These are phyloP conservation scores for Vitis hybrid DNA, from an alignment of 177 flowering plant genomes.

Conservation along the genomic window DNA sequence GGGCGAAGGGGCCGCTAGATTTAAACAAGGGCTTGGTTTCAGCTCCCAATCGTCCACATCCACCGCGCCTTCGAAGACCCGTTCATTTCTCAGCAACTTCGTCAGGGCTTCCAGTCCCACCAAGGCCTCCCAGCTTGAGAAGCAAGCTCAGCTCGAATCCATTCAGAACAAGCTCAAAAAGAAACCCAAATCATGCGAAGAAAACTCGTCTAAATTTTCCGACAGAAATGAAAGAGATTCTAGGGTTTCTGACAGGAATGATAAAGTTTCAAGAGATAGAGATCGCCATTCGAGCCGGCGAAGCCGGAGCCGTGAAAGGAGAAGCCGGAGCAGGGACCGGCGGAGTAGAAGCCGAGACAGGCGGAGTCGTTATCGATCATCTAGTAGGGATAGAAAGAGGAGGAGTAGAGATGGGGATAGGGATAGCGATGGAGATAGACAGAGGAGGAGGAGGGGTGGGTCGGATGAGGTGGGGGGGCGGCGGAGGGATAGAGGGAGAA, in stretches of 20 bases:
- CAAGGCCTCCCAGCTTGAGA: constrained; percentile 41
- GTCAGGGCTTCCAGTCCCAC: constrained; percentile 72
- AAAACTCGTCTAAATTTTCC: constrained; percentile 37
- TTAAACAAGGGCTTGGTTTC: constrained; percentile 94
- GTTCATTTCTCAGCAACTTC: constrained; percentile 66
- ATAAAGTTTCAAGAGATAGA: neutral
- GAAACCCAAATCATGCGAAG: constrained; percentile 23
- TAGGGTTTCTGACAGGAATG: too few species aligned
- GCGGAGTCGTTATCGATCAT: too few species aligned
- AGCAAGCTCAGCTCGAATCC: constrained; percentile 49
- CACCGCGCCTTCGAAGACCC: constrained; percentile 37
- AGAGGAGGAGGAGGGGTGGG: constrained; percentile 24
- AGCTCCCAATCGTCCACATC: constrained; percentile 28
- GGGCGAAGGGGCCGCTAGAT: constrained; percentile 85
- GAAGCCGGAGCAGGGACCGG: constrained; percentile 5
- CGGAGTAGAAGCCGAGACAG: constrained; percentile 13
- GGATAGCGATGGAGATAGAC: constrained; percentile 18
- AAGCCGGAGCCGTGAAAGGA: constrained; percentile 5
- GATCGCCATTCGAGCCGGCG: neutral
- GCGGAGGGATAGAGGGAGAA: constrained; percentile 26
- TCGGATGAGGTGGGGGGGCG: constrained; percentile 5
- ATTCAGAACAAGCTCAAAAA: constrained; percentile 74
- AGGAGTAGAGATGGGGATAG: constrained; percentile 19
- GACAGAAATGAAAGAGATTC: constrained; percentile 4
- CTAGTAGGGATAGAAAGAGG: constrained; percentile 11